These are phyloP conservation scores for Hippophae tibetana DNA, from an alignment of 306 rosid genomes.

Conservation along the genomic window DNA sequence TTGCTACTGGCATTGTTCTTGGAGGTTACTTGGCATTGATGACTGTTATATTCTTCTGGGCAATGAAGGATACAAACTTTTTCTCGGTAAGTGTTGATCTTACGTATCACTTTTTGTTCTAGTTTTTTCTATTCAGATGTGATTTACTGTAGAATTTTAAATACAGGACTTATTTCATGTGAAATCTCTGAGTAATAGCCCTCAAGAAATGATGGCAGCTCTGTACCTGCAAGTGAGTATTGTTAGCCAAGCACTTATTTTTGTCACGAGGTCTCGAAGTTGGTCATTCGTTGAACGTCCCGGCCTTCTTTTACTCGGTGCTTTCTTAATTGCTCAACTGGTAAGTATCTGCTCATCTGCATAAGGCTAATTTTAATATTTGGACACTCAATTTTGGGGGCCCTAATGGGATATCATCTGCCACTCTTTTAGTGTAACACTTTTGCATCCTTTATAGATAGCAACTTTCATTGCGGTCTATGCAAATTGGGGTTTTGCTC, in stretches of 20 bases:
- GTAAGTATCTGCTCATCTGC: slow-evolving; percentile 29
- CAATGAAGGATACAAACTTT: slow-evolving; percentile 52
- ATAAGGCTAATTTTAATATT: too few relatives aligned
- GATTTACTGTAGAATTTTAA: neutral
- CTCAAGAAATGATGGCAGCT: slow-evolving; percentile 85
- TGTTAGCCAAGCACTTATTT: slow-evolving; percentile 90
- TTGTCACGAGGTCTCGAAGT: slow-evolving; percentile 94
- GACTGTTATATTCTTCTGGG: slow-evolving; percentile 96
- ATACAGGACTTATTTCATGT: slow-evolving; percentile 59
- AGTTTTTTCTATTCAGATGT: neutral
- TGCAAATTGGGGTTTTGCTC: slow-evolving; percentile 75
- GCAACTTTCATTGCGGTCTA: slow-evolving; percentile 88
- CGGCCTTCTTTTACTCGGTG: slow-evolving; percentile 75
- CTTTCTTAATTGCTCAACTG: slow-evolving; percentile 84
- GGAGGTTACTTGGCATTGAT: slow-evolving; percentile 95
- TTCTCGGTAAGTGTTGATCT: slow-evolving; percentile 48
- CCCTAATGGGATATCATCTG: too few relatives aligned
- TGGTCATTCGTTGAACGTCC: slow-evolving; percentile 90
- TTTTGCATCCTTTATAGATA: slow-evolving; percentile 39
- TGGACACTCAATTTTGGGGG: too few relatives aligned
- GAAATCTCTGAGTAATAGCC: slow-evolving; percentile 18
- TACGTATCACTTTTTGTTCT: neutral
- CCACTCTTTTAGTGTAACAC: neutral
- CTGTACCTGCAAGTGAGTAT: slow-evolving; percentile 97
- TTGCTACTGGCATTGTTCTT: slow-evolving; percentile 90